A percentile compares a stretch with the other conserved stretches of the same genome.
Conservation (phyloP, 305 asterid species). For the Solanum aculeatissimum region DNA sequence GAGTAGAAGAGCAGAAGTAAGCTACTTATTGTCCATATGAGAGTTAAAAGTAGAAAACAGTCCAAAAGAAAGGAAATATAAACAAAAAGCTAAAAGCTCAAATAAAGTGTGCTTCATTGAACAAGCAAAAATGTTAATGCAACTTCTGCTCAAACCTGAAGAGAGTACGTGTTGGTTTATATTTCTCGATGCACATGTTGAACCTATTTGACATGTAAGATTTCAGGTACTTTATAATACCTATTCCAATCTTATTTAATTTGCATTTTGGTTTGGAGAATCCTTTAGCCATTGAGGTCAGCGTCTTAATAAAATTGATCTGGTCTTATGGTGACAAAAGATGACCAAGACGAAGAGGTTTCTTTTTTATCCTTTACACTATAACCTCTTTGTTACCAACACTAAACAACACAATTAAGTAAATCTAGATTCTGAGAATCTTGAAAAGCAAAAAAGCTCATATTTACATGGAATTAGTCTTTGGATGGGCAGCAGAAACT, state of each 20-base stretch:
- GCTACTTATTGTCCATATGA: background rate
- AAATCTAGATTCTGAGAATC: background rate
- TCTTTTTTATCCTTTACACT: background rate
- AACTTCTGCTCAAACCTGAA: background rate
- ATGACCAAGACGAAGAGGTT: background rate
- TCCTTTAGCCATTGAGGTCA: background rate
- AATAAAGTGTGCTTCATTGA: background rate
- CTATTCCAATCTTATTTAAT: background rate
- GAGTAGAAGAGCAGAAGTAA: background rate
- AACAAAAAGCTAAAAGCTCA: background rate
- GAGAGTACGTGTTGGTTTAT: background rate
- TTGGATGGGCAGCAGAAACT: background rate
- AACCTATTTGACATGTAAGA: background rate
- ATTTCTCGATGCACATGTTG: background rate
- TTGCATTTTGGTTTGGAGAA: background rate
- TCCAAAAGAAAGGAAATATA: background rate
- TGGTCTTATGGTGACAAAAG: background rate
- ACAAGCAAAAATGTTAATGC: background rate
- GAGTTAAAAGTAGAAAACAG: background rate
- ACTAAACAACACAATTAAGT: background rate
- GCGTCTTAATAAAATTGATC: background rate
- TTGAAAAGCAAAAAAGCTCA: background rate
- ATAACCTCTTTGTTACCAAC: background rate
- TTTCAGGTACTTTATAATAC: background rate
- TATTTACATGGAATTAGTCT: background rate